Conservation (phyloP, 1,284 basidiomycete species). For the Calocybe gambosa region DNA sequence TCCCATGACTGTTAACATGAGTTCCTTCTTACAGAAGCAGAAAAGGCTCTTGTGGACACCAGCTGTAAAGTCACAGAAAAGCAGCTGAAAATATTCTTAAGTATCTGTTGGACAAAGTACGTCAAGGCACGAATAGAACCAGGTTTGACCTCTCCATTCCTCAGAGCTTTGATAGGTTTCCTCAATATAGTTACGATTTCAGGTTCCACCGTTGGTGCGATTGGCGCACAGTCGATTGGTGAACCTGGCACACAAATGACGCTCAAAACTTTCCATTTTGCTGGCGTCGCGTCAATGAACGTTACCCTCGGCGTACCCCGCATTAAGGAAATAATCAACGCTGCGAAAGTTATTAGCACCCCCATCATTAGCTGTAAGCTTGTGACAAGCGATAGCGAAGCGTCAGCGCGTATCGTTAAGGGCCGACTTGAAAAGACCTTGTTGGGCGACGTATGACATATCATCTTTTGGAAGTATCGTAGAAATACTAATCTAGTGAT, state of each 20-base stretch:
- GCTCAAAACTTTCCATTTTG: constrained; percentile 99
- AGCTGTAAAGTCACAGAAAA: constrained; percentile 83
- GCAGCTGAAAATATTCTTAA: constrained; percentile 78
- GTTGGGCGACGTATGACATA: constrained; percentile 75
- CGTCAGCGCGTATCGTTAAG: constrained; percentile 96
- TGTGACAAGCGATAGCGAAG: constrained; percentile 78
- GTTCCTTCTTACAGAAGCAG: constrained; percentile 37
- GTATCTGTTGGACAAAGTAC: constrained; percentile 88
- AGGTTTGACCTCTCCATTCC: constrained; percentile 37
- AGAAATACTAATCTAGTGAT: constrained; percentile 1
- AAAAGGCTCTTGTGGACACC: constrained; percentile 79
- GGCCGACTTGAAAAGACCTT: constrained; percentile 94
- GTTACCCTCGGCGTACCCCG: constrained; percentile 98
- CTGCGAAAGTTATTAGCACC: constrained; percentile 93
- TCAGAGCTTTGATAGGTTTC: constrained; percentile 3
- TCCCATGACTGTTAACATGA: neutral
- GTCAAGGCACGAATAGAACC: constrained; percentile 94
- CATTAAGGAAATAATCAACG: constrained; percentile 99
- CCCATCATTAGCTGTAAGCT: constrained; percentile 98
- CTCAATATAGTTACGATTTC: constrained; percentile 2
- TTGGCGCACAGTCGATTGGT: constrained; percentile 98
- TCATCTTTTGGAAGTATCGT: constrained; percentile 9
- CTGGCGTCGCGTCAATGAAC: constrained; percentile 99
- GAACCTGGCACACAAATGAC: constrained; percentile 99
- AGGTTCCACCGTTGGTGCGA: constrained; percentile 97